Evolutionary conservation across 352 stramenopile genomes (phyloP).

Genomic region (Globisporangium paroecandrum): DNA sequence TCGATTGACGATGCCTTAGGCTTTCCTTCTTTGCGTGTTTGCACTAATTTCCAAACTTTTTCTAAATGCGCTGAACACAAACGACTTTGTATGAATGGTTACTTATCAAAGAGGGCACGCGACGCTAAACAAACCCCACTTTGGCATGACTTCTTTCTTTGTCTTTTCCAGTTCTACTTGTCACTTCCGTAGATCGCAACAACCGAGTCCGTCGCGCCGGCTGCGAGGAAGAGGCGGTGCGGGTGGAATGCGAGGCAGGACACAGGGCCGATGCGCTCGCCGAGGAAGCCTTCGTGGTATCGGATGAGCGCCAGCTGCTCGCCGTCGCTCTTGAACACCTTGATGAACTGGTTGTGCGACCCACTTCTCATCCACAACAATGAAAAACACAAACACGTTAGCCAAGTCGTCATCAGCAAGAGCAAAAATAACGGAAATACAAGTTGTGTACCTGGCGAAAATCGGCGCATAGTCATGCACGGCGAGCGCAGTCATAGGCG

Average conservation of each 20-base stretch:
- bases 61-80: background rate
- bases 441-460: constrained; percentile 79
- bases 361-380: constrained; percentile 53
- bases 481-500: constrained; percentile 95
- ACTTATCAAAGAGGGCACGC: background rate
- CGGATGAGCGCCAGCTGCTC: constrained; percentile 83
- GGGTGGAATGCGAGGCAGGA: constrained; percentile 97
- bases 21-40: background rate
- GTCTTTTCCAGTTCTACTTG: constrained; percentile 33
- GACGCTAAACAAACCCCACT: background rate
- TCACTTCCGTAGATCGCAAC: constrained; percentile 92
- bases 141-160: background rate
- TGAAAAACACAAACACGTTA: constrained; percentile 3
- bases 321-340: constrained; percentile 92
- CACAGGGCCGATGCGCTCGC: constrained; percentile 96
- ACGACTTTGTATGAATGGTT: constrained; percentile 5
- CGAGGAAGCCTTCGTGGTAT: constrained; percentile 96
- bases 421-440: constrained; percentile 1
- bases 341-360: constrained; percentile 99
- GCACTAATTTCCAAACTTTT: background rate
- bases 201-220: constrained; percentile 94
- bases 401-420: background rate
- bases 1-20: background rate
- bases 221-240: constrained; percentile 93
- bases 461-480: constrained; percentile 95